These are phyloP conservation scores for Strobilomyces dryophilus DNA, from an alignment of 768 basidiomycete genomes.

Conservation along the genomic window DNA sequence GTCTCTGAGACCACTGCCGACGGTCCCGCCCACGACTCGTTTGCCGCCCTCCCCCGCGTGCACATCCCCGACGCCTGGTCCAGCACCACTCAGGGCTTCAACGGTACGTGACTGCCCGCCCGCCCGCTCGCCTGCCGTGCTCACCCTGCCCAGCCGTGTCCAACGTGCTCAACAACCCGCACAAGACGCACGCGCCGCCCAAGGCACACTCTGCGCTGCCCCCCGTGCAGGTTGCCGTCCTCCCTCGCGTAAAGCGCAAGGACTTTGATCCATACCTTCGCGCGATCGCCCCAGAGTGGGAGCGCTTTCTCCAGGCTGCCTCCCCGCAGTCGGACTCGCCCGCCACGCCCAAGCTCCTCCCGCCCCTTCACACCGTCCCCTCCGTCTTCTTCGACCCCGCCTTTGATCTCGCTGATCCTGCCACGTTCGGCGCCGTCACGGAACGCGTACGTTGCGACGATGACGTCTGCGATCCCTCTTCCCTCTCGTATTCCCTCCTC, in stretches of 20 bases:
- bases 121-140: background rate
- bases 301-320: conserved; percentile 53
- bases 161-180: conserved; percentile 88
- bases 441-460: conserved; percentile 43
- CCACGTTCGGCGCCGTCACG: conserved; percentile 73
- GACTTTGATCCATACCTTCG: conserved; percentile 84
- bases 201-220: conserved; percentile 83
- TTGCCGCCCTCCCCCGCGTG: conserved; percentile 39
- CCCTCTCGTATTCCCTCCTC: conserved; percentile 64
- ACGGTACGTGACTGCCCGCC: conserved; percentile 50
- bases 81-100: conserved; percentile 81
- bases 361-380: conserved; percentile 74
- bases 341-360: conserved; percentile 40
- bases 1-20: conserved; percentile 73
- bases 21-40: conserved; percentile 54
- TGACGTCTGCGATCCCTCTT: conserved; percentile 48
- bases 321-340: conserved; percentile 28
- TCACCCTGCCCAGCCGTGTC: conserved; percentile 69
- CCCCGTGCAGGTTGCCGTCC: conserved; percentile 62
- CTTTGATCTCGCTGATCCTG: conserved; percentile 82
- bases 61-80: conserved; percentile 60
- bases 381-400: conserved; percentile 69
- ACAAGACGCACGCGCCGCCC: conserved; percentile 78
- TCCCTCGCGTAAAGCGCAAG: conserved; percentile 75
- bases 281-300: conserved; percentile 73